These are phyloP conservation scores for Coniophora puteana DNA, from an alignment of 1,284 basidiomycete species.

Conservation along the genomic window DNA sequence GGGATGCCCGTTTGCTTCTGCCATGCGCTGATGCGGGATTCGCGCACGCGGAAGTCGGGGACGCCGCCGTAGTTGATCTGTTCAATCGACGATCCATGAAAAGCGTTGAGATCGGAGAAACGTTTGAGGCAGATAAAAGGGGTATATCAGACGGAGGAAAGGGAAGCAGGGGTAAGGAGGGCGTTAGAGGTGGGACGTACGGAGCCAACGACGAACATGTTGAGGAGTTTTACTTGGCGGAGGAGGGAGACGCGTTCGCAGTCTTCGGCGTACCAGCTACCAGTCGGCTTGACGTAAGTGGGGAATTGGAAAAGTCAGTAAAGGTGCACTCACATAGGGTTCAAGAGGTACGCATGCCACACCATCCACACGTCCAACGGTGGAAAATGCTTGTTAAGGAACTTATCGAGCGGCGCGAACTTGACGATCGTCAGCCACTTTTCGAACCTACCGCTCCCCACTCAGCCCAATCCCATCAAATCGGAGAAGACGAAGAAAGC, in stretches of 20 bases:
- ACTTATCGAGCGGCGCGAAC: conserved; percentile 21
- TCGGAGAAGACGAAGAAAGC: background rate
- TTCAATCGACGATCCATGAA: conserved; percentile 9
- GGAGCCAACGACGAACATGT: conserved; percentile 21
- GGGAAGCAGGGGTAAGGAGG: no score
- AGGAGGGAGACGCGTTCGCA: conserved; percentile 29
- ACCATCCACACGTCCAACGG: conserved; percentile 45
- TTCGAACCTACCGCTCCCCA: conserved; percentile 33
- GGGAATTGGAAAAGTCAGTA: background rate
- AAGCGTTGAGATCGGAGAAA: no score
- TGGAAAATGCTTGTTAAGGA: conserved; percentile 28
- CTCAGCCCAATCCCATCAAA: background rate
- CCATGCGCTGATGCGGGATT: conserved; percentile 24
- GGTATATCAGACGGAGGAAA: background rate
- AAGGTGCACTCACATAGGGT: conserved; percentile 26
- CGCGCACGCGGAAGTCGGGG: conserved; percentile 16
- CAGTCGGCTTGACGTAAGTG: background rate
- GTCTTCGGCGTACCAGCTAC: conserved; percentile 37
- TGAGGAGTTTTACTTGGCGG: conserved; percentile 15
- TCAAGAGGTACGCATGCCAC: conserved; percentile 44
- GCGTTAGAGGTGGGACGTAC: conserved; percentile 7
- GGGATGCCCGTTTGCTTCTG: conserved; percentile 22
- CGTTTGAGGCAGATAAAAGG: background rate
- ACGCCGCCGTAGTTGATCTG: conserved; percentile 23
- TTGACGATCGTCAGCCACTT: conserved; percentile 26